Evolutionary conservation across 345 rosid genomes (phyloP), one percentile per base, ranked within the genome.

Genomic region (Rhizophora mangle): DNA sequence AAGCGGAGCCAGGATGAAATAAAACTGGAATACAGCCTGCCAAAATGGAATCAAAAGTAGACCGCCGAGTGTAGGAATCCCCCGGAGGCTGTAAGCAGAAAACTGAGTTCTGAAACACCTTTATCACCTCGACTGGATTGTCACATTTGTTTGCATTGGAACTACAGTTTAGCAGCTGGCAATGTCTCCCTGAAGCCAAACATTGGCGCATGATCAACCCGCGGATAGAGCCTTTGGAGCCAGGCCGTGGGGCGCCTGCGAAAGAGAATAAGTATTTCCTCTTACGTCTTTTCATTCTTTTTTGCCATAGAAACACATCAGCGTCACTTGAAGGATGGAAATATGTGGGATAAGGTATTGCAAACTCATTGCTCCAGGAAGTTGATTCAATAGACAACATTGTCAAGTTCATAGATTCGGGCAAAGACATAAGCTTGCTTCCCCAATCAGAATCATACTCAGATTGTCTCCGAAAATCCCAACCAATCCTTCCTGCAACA

Each of bases 351-450:
- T 55, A 55, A 2, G 59, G 59, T n/a, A 55, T 55, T n/a, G 59
- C 59, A 55, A 55, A 55, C 59, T 55, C 59, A 26, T 55, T 55
- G 59, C 59, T 55, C 59, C 59, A 55, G 59, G 59, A 55, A 26
- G 59, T 55, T 22, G 59, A 9, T 55, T 55, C 59, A 26, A 55
- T 55, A 3, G 59, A 55, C 30, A 55, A 55, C 59, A 55, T 55
- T 55, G 59, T 55, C 29, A 55, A 13, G 27, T 55, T 55, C 59
- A 55, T 55, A 55, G 59, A 55, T 55, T 55, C 59, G 8, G 59
- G 59, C 59, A 55, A 55, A 8, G 59, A n/a, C 59, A 55, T 55
- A 8, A 55, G 59, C 59, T 9, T 55, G 59, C 29, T 55, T 9
- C 59, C 59, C 59, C 59, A 55, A 9, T 55, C 59, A 55, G 13